phyloP scores from a whole-genome alignment of 352 stramenopile genomes.

The Thalassiosira mediterranea region DNA sequence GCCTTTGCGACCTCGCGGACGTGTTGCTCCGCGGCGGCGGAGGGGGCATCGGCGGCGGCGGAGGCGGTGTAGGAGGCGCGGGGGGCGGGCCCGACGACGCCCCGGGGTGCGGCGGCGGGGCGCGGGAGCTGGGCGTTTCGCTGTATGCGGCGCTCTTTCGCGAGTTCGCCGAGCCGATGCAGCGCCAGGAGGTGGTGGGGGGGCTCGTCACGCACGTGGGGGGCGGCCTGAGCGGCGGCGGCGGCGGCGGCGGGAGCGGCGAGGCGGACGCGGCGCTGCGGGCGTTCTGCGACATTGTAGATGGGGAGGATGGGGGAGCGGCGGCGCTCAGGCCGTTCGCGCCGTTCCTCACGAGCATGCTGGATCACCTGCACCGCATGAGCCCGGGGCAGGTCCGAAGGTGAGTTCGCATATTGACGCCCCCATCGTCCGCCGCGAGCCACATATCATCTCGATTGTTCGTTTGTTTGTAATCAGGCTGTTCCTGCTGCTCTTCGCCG shows the following conservation, averaged over 20 bases:
- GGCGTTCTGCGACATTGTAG: constrained; percentile 49
- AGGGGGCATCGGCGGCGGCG: too few species aligned
- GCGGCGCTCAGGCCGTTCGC: constrained; percentile 41
- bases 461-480: too few species aligned
- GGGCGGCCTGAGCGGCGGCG: not conserved
- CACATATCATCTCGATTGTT: too few species aligned
- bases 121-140: constrained; percentile 38
- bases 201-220: constrained; percentile 53
- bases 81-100: not conserved
- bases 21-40: constrained; percentile 27
- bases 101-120: not conserved
- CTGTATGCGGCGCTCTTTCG: constrained; percentile 59
- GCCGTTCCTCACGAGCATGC: constrained; percentile 53
- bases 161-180: constrained; percentile 58
- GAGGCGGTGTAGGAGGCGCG: constrained; percentile 1
- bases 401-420: too few species aligned
- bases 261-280: constrained; percentile 62
- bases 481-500: constrained; percentile 61
- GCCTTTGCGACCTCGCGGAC: constrained; percentile 55
- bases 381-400: constrained; percentile 44
- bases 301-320: constrained; percentile 31
- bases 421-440: too few species aligned
- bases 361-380: constrained; percentile 60
- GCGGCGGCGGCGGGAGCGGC: constrained; percentile 18
- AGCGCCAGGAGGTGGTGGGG: constrained; percentile 54